These are phyloP conservation scores for Sparassis latifolia DNA, from an alignment of 1,284 basidiomycete species.

Conservation along the genomic window DNA sequence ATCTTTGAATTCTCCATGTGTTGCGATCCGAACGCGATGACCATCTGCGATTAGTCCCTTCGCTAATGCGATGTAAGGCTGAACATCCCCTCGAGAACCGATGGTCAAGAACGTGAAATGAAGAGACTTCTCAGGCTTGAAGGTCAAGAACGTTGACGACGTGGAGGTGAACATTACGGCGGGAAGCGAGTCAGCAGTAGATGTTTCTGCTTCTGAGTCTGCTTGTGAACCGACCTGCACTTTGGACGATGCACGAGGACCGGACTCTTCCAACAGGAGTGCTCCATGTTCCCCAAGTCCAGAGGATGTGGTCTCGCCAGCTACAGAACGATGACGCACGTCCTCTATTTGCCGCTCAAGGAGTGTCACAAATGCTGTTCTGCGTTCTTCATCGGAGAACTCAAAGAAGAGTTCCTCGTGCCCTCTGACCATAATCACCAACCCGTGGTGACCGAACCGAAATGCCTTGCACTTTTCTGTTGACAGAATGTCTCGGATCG, in stretches of 20 bases:
- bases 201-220: slow-evolving; percentile 23
- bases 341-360: slow-evolving; percentile 81
- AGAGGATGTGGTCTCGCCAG: slow-evolving; percentile 34
- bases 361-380: slow-evolving; percentile 68
- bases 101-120: slow-evolving; percentile 93
- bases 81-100: slow-evolving; percentile 89
- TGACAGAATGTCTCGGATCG: slow-evolving; percentile 82
- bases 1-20: slow-evolving; percentile 88
- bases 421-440: slow-evolving; percentile 87
- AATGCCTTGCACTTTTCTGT: slow-evolving; percentile 84
- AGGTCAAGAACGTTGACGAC: slow-evolving; percentile 91
- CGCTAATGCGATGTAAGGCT: slow-evolving; percentile 91
- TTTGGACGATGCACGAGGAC: slow-evolving; percentile 35
- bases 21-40: slow-evolving; percentile 81
- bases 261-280: slow-evolving; percentile 70
- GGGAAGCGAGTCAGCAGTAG: slow-evolving; percentile 61
- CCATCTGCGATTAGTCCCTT: slow-evolving; percentile 91
- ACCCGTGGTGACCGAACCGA: slow-evolving; percentile 82
- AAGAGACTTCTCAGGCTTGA: slow-evolving; percentile 80
- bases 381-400: slow-evolving; percentile 73
- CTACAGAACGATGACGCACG: slow-evolving; percentile 42
- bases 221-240: slow-evolving; percentile 4
- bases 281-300: slow-evolving; percentile 55
- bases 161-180: slow-evolving; percentile 92
- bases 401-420: slow-evolving; percentile 98